phyloP scores from a whole-genome alignment of 1,139 yeast genomes.

The Entelexis paramagnoliae region DNA sequence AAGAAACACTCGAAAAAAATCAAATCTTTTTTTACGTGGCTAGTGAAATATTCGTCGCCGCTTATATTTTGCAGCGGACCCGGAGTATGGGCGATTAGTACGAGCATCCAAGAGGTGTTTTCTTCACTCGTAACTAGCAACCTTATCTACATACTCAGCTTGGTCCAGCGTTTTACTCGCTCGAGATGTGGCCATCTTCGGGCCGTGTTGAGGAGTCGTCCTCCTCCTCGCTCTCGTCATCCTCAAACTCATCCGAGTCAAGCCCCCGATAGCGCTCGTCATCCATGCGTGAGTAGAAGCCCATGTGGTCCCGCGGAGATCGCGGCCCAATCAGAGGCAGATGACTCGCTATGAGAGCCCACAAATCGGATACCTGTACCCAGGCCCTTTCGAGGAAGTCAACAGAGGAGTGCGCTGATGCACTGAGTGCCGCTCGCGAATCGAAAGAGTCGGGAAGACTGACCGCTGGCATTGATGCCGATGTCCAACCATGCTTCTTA shows the following conservation, averaged over 20 bases:
- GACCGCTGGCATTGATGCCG: not conserved
- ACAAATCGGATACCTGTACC: conserved; percentile 15
- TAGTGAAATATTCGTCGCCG: no score
- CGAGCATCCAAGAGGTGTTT: no score
- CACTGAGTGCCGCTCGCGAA: not conserved
- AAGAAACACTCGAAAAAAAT: no score
- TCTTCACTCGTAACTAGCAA: no score
- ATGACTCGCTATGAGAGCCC: conserved; percentile 9
- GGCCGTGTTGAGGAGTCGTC: no score
- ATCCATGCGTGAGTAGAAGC: conserved; percentile 25
- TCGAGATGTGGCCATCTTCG: no score
- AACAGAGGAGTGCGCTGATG: conserved; percentile 25
- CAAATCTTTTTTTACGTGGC: no score
- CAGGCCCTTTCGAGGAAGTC: conserved; percentile 27
- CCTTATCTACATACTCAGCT: no score
- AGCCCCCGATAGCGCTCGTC: conserved; percentile 24
- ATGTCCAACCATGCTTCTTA: not conserved
- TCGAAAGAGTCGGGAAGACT: not conserved
- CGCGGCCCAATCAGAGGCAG: conserved; percentile 14
- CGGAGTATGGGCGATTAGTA: no score
- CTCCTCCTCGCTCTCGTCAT: conserved; percentile 12
- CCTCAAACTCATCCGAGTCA: conserved; percentile 10
- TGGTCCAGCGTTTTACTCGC: no score
- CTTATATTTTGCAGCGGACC: no score
- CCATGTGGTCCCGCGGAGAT: conserved; percentile 18